Evolutionary conservation across 768 basidiomycete species (phyloP), one percentile per base, ranked within the genome.

Genomic region (Lyophyllum semitale): DNA sequence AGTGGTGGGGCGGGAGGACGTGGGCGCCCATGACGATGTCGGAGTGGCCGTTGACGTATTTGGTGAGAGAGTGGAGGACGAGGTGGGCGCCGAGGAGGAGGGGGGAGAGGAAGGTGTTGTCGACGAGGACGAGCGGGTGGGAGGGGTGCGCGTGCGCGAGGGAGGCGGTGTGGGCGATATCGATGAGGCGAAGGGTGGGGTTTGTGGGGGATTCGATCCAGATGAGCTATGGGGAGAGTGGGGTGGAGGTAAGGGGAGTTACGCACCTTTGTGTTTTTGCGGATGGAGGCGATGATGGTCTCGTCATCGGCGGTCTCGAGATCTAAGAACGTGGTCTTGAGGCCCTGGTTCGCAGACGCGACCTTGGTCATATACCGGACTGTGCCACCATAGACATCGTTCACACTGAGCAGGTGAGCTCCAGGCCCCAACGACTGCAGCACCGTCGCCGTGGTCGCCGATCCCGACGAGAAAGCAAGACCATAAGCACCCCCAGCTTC

Each of bases 181-280:
- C 89, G 35, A 95, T 85, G 33, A 98, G 74, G 17, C 91, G 85
- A 8, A 98, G 85, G 1, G 93, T 93, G 0, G 96, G 96, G 74
- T 98, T 98, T 3, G 96, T 98, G 0, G 95, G 96, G 0, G 91
- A 80, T 72, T 99, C 96, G 60, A 97, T 85, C 94, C 95, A 98
- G 52, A 99, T 82, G 9, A 97, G 77, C 92, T 96, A n/a, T 7
- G 20, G 23, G 33, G 20, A 43, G 27, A 12, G 48, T 1, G 18
- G 47, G 40, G 43, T 49, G 2, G 25, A 30, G 13, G 26, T n/a
- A 8, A 18, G 30, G 33, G 2, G 9, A 9, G 2, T n/a, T n/a
- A n/a, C 81, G 18, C 44, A 91, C 91, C 81, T 90, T 93, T 3
- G 95, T 97, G 60, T 96, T 91, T 1, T 81, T 77, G 25, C 76